A percentile compares a stretch with the other conserved stretches of the same genome.
phyloP scores from a whole-genome alignment of 495 filamentous ascomycete genomes.

The Xylaria intraflava region DNA sequence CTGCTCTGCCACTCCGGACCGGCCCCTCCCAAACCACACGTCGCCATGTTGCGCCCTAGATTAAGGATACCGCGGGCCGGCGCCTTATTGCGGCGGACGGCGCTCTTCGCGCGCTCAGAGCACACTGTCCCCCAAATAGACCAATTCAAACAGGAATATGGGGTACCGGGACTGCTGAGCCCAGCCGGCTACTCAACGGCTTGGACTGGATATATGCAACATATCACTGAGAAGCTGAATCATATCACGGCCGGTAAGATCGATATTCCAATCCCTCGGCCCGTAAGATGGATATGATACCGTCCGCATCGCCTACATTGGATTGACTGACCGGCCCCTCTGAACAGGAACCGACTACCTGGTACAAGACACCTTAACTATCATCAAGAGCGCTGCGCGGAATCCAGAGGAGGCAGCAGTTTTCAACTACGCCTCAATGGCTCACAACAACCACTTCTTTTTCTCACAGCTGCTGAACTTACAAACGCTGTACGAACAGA shows the following conservation, averaged over 20 bases:
- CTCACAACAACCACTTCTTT: constrained; percentile 96
- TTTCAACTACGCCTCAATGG: constrained; percentile 96
- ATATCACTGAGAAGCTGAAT: constrained; percentile 71
- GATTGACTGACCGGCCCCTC: not conserved
- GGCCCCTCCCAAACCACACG: constrained; percentile 14
- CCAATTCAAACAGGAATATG: constrained; percentile 49
- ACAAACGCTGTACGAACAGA: constrained; percentile 30
- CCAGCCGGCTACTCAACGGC: constrained; percentile 60
- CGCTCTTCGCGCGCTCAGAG: constrained; percentile 14
- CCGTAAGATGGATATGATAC: not conserved
- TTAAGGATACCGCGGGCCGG: constrained; percentile 37
- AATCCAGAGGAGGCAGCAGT: constrained; percentile 65
- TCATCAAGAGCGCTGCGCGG: constrained; percentile 70
- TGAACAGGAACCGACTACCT: constrained; percentile 53
- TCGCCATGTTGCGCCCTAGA: constrained; percentile 37
- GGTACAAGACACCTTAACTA: constrained; percentile 51
- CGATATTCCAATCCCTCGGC: not conserved
- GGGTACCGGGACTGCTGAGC: constrained; percentile 61
- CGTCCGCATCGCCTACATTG: not conserved
- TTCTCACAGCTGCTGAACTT: constrained; percentile 58
- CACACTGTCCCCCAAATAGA: constrained; percentile 57
- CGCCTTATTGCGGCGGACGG: constrained; percentile 17
- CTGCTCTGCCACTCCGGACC: constrained; percentile 7
- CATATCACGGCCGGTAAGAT: constrained; percentile 60
- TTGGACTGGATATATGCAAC: constrained; percentile 75